Percentiles rank a stretch among this genome's conserved stretches.
Evolutionary conservation across 2,329 filamentous ascomycete species (phyloP).

Genomic region (Trichoderma sp.): DNA sequence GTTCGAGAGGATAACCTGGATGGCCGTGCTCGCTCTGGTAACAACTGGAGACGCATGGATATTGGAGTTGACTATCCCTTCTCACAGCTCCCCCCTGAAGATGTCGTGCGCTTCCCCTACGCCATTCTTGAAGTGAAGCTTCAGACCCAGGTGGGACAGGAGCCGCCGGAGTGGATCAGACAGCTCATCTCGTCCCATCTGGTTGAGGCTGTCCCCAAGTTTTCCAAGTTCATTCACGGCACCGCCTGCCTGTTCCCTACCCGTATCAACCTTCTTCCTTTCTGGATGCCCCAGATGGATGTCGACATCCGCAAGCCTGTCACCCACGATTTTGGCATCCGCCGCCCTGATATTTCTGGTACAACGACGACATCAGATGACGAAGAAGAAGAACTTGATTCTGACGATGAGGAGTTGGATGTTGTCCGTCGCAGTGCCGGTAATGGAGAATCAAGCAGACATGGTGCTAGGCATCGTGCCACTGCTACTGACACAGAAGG

Average conservation of each 20-base stretch:
- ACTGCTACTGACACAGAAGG: slow-evolving; percentile 71
- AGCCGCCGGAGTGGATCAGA: slow-evolving; percentile 93
- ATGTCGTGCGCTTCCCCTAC: slow-evolving; percentile 90
- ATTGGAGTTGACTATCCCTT: slow-evolving; percentile 97
- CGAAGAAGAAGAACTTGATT: slow-evolving; percentile 68
- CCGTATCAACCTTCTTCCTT: slow-evolving; percentile 85
- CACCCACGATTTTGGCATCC: slow-evolving; percentile 86
- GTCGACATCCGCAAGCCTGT: slow-evolving; percentile 93
- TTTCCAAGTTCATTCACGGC: slow-evolving; percentile 98
- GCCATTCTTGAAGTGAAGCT: slow-evolving; percentile 96
- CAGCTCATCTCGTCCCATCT: slow-evolving; percentile 90
- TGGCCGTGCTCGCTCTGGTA: slow-evolving; percentile 68
- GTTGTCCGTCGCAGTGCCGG: slow-evolving; percentile 17
- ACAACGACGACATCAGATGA: slow-evolving; percentile 75
- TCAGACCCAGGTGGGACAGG: slow-evolving; percentile 91
- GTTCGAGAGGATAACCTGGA: slow-evolving; percentile 92
- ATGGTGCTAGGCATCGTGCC: slow-evolving; percentile 39
- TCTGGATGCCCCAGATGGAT: slow-evolving; percentile 98
- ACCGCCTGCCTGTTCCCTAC: slow-evolving; percentile 82
- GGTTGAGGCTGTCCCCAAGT: slow-evolving; percentile 98
- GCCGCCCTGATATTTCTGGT: slow-evolving; percentile 69
- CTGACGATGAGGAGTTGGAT: slow-evolving; percentile 57
- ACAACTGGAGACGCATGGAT: slow-evolving; percentile 96
- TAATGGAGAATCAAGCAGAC: slow-evolving; percentile 39
- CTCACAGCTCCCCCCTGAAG: slow-evolving; percentile 76